Evolutionary conservation across 371 early-diverging fungal genomes (phyloP).

Genomic region (Zopfochytrium polystomum): DNA sequence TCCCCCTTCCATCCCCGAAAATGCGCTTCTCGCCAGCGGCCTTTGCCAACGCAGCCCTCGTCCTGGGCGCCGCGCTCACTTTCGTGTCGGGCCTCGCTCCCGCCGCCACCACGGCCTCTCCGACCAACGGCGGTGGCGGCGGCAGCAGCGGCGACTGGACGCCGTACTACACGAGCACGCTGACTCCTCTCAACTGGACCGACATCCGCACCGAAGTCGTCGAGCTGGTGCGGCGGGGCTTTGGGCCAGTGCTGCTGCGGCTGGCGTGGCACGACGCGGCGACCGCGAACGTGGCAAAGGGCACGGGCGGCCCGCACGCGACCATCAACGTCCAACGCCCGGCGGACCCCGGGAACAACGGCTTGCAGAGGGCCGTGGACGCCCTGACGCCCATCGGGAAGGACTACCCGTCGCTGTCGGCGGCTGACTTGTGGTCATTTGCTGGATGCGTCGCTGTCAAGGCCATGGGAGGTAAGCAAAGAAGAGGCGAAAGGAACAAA

Average conservation of each 20-base stretch:
- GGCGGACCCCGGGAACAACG: constrained; percentile 6
- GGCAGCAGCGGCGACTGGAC: too few species aligned
- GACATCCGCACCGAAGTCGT: neutral
- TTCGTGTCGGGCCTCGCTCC: too few species aligned
- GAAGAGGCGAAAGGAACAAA: too few species aligned
- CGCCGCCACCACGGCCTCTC: too few species aligned
- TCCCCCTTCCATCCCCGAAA: too few species aligned
- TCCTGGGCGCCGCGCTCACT: too few species aligned
- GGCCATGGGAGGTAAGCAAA: constrained; percentile 13
- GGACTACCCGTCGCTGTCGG: neutral
- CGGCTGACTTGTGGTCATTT: constrained; percentile 10
- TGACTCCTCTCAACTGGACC: neutral
- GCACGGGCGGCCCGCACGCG: constrained; percentile 13
- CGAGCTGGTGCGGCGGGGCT: neutral
- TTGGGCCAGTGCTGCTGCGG: neutral
- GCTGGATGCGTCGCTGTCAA: constrained; percentile 10
- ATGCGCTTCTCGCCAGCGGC: too few species aligned
- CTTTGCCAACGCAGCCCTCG: too few species aligned
- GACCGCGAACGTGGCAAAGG: neutral
- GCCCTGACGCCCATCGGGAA: constrained; percentile 2
- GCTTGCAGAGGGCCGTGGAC: constrained; percentile 11
- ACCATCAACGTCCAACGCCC: neutral
- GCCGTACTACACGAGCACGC: neutral
- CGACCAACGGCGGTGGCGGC: too few species aligned
- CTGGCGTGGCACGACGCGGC: neutral